phyloP scores from a whole-genome alignment of 139 green algal species.

The Tetratostichococcus sp. region DNA sequence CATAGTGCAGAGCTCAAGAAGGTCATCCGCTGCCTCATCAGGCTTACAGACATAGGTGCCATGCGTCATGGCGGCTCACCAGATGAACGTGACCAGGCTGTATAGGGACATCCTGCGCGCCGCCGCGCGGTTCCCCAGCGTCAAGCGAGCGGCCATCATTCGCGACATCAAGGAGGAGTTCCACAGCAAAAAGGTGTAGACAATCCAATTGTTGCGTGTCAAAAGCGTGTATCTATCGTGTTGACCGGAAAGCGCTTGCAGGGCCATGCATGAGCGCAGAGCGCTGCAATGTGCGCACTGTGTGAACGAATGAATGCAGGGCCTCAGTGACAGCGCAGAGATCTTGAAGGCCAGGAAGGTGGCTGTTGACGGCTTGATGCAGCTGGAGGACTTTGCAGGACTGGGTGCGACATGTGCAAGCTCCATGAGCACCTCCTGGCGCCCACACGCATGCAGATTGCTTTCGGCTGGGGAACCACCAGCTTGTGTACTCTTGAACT shows the following conservation, averaged over 20 bases:
- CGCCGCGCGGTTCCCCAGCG: constrained; percentile 61
- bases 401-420: neutral
- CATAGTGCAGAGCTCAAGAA: too few species aligned
- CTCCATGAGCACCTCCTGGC: too few species aligned
- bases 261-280: neutral
- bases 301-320: constrained; percentile 13
- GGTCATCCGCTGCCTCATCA: too few species aligned
- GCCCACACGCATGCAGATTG: too few species aligned
- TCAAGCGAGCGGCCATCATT: constrained; percentile 63
- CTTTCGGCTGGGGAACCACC: too few species aligned
- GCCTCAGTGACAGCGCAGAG: constrained; percentile 27
- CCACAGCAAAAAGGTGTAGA: constrained; percentile 49
- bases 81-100: constrained; percentile 36
- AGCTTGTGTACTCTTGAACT: too few species aligned
- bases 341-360: constrained; percentile 21
- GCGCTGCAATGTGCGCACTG: neutral
- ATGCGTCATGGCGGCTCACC: neutral
- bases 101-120: constrained; percentile 75
- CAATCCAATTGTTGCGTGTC: neutral
- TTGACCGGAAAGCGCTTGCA: neutral
- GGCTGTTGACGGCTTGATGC: constrained; percentile 23
- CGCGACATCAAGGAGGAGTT: constrained; percentile 69
- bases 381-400: constrained; percentile 32
- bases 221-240: too few species aligned
- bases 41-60: neutral